phyloP scores from a whole-genome alignment of 78 protist genomes.

The Dictyostelium purpureum region DNA sequence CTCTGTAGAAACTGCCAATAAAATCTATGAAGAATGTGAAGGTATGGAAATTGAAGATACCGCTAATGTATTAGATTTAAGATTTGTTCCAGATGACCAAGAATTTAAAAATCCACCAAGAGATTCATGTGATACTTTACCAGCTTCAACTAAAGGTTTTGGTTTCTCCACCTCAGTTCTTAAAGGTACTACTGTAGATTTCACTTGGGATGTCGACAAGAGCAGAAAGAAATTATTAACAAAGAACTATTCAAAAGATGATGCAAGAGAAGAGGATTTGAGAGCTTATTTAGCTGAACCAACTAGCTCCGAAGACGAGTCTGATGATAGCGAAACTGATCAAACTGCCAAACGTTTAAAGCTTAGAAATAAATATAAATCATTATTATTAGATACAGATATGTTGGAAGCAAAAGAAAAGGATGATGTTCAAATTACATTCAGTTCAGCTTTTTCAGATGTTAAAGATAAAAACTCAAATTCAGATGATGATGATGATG shows the following conservation, averaged over 20 bases:
- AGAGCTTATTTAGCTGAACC: conserved; percentile 63
- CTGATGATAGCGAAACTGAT: not conserved
- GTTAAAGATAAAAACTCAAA: not conserved
- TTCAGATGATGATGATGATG: conserved; percentile 1
- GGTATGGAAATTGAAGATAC: conserved; percentile 83
- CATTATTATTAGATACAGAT: conserved; percentile 22
- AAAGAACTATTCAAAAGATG: conserved; percentile 4
- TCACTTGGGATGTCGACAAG: conserved; percentile 75
- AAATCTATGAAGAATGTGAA: conserved; percentile 83
- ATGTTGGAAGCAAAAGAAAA: conserved; percentile 2
- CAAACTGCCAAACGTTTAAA: not conserved
- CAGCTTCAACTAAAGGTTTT: not conserved
- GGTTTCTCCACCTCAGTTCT: conserved; percentile 27
- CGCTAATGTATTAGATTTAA: conserved; percentile 75
- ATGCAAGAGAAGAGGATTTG: conserved; percentile 56
- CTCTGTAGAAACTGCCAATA: conserved; percentile 68
- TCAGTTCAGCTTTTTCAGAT: conserved; percentile 54
- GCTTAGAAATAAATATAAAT: conserved; percentile 40
- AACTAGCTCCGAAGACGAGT: conserved; percentile 17
- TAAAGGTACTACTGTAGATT: conserved; percentile 59
- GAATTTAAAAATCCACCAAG: conserved; percentile 48
- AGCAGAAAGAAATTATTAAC: conserved; percentile 44
- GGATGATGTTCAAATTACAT: conserved; percentile 77
- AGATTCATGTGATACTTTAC: conserved; percentile 38
- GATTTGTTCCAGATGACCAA: conserved; percentile 83